Evolutionary conservation across 2,329 filamentous ascomycete species (phyloP), one percentile per base, ranked within the genome.

Genomic region (Trichoderma gracile): DNA sequence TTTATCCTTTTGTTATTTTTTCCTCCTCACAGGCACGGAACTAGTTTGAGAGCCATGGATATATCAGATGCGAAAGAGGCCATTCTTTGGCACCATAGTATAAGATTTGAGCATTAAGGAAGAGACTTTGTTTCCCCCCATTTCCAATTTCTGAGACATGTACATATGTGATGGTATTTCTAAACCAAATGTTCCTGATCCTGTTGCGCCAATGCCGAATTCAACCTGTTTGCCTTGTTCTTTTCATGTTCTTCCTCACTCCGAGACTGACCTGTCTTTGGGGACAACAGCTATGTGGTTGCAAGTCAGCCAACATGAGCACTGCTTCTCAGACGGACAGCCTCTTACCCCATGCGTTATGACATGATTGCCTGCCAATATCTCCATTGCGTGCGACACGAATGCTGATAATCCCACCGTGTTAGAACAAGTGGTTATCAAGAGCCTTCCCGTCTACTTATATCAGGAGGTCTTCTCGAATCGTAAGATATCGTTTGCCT

Each of bases 321-420:
- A 42, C 25, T 56, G 49, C 56, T 60, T 43, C 45, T 27, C 21
- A 49, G 49, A 65, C 64, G 46, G 64, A 56, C 64, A 58, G 64
- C 58, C 53, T 50, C 58, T 65, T 65, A 65, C 64, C 59, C 25
- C 64, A 17, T 62, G 33, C 8, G 40, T 62, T n/a, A 19, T 45
- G 14, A 50, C 38, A 14, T 45, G 17, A 6, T 62, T 42, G 62
- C 2, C 12, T 43, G 14, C 19, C 27, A 25, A 58, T 7, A 27
- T 17, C n/a, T 21, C 40, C 19, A 21, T 45, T 21, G 15, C n/a
- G n/a, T 33, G 27, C 55, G 43, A 43, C 25, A 17, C 33, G 8
- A 23, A 7, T 30, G 12, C 23, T 15, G n/a, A 8, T 19, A 5
- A 25, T 17, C 2, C 46, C 33, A 9, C 40, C 21, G 9, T 27